Evolutionary conservation across 2,329 filamentous ascomycete species (phyloP).

Genomic region (Emmonsia crescens): DNA sequence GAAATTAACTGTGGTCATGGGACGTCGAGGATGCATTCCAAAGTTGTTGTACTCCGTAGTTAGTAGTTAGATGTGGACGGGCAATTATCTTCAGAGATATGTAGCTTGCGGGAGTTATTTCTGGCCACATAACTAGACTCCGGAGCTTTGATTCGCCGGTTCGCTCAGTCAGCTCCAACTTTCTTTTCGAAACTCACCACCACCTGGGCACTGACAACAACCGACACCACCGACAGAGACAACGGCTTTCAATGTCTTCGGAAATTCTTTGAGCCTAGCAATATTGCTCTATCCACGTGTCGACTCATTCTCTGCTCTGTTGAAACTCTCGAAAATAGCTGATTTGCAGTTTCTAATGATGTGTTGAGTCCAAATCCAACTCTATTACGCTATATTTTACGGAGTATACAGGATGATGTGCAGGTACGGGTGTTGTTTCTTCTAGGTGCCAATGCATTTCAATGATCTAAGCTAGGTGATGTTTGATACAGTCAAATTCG

Average conservation of each 20-base stretch:
- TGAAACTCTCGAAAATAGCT: neutral
- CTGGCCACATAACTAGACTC: constrained; percentile 2
- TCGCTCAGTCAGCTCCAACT: neutral
- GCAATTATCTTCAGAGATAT: neutral
- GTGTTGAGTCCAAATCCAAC: no score
- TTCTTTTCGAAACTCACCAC: no score
- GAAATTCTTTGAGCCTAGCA: no score
- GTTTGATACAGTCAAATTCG: no score
- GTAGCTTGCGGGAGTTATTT: neutral
- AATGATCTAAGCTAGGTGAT: no score
- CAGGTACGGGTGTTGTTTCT: no score
- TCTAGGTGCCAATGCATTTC: no score
- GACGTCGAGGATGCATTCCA: neutral
- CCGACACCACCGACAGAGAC: no score
- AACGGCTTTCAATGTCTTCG: neutral
- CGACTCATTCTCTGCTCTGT: neutral
- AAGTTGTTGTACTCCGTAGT: neutral
- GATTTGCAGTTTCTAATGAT: neutral
- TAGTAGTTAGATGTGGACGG: no score
- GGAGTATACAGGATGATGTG: no score
- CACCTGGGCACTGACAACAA: no score
- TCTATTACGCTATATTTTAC: no score
- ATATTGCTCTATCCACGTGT: neutral
- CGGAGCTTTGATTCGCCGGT: neutral
- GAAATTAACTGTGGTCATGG: neutral